These are phyloP conservation scores for Mycena amicta DNA, from an alignment of 768 basidiomycete species.

Conservation along the genomic window DNA sequence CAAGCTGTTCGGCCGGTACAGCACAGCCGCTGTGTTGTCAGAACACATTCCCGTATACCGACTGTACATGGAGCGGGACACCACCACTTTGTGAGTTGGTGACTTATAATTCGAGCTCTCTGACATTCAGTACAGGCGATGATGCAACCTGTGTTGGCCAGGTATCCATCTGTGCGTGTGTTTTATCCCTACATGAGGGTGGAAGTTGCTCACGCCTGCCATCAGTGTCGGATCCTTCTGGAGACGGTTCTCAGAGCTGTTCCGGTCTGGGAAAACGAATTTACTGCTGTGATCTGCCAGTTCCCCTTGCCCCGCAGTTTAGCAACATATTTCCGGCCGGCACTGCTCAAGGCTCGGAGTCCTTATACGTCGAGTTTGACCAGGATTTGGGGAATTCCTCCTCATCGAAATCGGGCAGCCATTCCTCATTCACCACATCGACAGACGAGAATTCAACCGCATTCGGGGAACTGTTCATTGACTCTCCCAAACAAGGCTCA, in stretches of 20 bases:
- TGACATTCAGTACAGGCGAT: neutral
- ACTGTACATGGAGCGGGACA: neutral
- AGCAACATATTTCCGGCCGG: neutral
- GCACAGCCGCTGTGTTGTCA: too few species aligned
- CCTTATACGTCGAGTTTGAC: neutral
- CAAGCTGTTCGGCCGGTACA: too few species aligned
- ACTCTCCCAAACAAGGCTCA: slow-evolving; percentile 23
- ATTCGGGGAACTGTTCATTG: slow-evolving; percentile 27
- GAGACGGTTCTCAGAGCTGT: neutral
- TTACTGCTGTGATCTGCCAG: neutral
- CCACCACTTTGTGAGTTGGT: neutral
- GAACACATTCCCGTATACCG: neutral
- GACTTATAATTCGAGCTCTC: neutral
- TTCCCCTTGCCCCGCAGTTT: neutral
- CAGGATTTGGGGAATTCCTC: neutral
- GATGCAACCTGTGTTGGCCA: slow-evolving; percentile 21
- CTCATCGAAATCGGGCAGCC: neutral
- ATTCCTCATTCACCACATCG: neutral
- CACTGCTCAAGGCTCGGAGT: neutral
- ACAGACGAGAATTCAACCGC: slow-evolving; percentile 11
- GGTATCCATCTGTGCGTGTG: slow-evolving; percentile 17
- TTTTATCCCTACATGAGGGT: slow-evolving; percentile 1
- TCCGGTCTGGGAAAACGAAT: neutral
- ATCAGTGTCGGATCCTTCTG: neutral
- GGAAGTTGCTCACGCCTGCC: too few species aligned